A percentile compares a stretch with the other conserved stretches of the same genome.
Evolutionary conservation across 1,139 yeast species (phyloP).

Genomic region (Yamadazyma taylorii): DNA sequence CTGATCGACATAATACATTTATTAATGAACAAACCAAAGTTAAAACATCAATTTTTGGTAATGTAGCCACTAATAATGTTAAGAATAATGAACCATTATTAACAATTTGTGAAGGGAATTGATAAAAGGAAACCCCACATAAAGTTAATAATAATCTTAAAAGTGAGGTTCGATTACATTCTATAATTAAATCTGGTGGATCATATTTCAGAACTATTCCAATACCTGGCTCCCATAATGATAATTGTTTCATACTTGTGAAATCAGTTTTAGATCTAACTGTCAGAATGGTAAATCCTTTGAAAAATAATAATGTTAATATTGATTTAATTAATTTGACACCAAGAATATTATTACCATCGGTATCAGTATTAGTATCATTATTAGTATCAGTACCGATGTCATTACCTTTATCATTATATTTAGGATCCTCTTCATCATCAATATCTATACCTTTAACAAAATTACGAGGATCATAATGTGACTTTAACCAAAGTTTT

Average conservation of each 20-base stretch:
- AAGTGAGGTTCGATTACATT: conserved; percentile 67
- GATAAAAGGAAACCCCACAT: conserved; percentile 65
- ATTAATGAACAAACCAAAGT: conserved; percentile 69
- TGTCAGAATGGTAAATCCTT: conserved; percentile 54
- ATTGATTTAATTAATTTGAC: conserved; percentile 45
- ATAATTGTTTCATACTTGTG: conserved; percentile 9
- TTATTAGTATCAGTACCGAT: no score
- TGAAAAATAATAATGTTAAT: conserved; percentile 55
- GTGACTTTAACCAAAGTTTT: conserved; percentile 32
- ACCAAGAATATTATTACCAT: conserved; percentile 43
- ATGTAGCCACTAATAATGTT: conserved; percentile 54
- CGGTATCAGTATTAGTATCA: no score
- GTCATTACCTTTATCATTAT: no score
- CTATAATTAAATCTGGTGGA: conserved; percentile 51
- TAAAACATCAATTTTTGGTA: conserved; percentile 48
- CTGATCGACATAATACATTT: conserved; percentile 53
- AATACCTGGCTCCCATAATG: conserved; percentile 78
- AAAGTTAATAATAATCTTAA: conserved; percentile 61
- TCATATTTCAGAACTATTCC: conserved; percentile 47
- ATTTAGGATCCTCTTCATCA: no score
- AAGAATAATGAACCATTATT: conserved; percentile 58
- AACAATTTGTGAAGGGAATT: conserved; percentile 43
- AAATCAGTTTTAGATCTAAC: conserved; percentile 8
- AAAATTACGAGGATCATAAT: conserved; percentile 17
- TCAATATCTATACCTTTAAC: conserved; percentile 7